Percentiles rank a stretch among this genome's conserved stretches.
Conservation (phyloP, 768 basidiomycete genomes). For the Lactarius deliciosus region DNA sequence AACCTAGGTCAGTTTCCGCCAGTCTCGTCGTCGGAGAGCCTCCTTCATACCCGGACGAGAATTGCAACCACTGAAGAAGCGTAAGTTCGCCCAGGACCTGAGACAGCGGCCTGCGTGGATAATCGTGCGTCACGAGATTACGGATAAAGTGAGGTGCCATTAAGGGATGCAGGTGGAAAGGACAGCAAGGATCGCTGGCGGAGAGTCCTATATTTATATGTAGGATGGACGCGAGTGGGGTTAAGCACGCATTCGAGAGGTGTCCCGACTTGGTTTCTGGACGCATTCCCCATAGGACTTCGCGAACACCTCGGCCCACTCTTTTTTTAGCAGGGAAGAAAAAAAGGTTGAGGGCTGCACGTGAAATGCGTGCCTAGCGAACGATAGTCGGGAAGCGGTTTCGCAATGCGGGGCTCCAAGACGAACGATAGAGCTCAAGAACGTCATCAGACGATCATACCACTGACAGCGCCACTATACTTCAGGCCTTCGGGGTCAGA, state of each 20-base stretch:
- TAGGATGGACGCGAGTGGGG: not conserved
- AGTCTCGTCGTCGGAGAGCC: not conserved
- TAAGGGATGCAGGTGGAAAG: not conserved
- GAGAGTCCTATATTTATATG: slow-evolving; percentile 9
- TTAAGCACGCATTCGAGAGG: not conserved
- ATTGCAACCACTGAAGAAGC: slow-evolving; percentile 52
- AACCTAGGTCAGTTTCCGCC: not conserved
- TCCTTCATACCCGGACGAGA: slow-evolving; percentile 49
- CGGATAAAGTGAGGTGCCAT: slow-evolving; percentile 27
- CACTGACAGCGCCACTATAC: too few relatives aligned
- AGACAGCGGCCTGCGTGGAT: slow-evolving; percentile 37
- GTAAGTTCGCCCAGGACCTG: slow-evolving; percentile 44
- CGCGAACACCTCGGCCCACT: not conserved
- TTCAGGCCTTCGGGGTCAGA: too few relatives aligned
- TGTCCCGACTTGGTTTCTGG: not conserved
- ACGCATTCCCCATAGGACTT: not conserved
- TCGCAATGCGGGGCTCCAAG: not conserved
- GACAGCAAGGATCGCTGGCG: not conserved
- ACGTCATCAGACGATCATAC: too few relatives aligned
- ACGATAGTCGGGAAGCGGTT: not conserved
- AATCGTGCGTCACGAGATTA: slow-evolving; percentile 10
- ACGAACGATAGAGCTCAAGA: not conserved
- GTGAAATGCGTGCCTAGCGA: not conserved
- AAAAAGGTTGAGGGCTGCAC: not conserved
- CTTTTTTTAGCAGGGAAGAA: not conserved